Evolutionary conservation across 257 asterid species (phyloP).

Genomic region (Solanum chilense): DNA sequence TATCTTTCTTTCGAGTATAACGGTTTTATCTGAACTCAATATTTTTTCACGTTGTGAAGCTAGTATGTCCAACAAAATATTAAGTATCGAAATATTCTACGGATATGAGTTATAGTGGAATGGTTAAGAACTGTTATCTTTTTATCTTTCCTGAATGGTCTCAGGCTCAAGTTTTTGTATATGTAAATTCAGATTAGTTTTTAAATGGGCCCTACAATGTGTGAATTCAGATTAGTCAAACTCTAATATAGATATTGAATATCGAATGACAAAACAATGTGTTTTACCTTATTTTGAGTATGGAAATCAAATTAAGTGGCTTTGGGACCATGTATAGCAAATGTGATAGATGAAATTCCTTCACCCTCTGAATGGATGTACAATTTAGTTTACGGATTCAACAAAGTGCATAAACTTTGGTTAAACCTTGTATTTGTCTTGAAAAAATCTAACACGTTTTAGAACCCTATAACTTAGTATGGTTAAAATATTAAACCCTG

Average conservation of each 20-base stretch:
- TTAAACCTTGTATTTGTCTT: neutral
- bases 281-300: no score
- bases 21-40: neutral
- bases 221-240: neutral
- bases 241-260: no score
- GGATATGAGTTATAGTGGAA: neutral
- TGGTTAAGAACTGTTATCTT: accelerated
- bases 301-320: no score
- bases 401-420: neutral
- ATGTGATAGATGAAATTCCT: neutral
- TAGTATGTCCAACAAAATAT: neutral
- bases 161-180: no score
- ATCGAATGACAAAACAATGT: no score
- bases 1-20: neutral
- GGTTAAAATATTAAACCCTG: neutral
- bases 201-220: neutral
- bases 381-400: neutral
- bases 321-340: no score
- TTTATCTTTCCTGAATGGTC: neutral
- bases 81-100: neutral
- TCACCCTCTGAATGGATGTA: neutral
- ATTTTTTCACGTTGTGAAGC: neutral
- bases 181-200: no score
- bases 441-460: neutral
- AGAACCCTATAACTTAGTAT: neutral